phyloP scores from a whole-genome alignment of 2,329 filamentous ascomycete genomes.

The Fusarium brachygibbosum region DNA sequence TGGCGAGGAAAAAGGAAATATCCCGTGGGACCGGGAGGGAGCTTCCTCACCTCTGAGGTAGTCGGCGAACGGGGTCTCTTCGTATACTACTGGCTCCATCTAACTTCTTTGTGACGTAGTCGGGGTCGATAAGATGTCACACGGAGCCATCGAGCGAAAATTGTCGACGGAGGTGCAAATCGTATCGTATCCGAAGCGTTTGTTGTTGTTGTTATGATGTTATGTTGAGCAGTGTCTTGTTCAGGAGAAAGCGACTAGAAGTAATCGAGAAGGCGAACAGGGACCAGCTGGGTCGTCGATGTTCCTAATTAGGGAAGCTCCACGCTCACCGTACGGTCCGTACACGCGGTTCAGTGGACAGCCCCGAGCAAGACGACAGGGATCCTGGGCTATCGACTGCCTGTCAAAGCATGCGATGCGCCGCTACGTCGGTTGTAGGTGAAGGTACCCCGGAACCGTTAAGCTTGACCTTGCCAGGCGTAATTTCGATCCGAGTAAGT shows the following conservation, averaged over 20 bases:
- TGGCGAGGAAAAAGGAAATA: not conserved
- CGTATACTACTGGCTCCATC: slow-evolving; percentile 88
- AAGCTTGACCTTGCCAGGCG: slow-evolving; percentile 18
- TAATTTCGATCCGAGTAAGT: slow-evolving; percentile 37
- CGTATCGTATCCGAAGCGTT: slow-evolving; percentile 13
- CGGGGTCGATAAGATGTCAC: slow-evolving; percentile 45
- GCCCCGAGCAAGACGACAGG: slow-evolving; percentile 29
- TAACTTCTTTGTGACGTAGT: slow-evolving; percentile 50
- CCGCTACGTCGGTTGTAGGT: slow-evolving; percentile 18
- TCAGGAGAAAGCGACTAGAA: slow-evolving; percentile 45
- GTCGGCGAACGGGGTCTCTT: slow-evolving; percentile 88
- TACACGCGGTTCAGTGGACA: slow-evolving; percentile 35
- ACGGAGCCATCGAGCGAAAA: slow-evolving; percentile 51
- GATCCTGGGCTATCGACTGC: slow-evolving; percentile 19
- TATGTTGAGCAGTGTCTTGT: slow-evolving; percentile 17
- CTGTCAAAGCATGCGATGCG: slow-evolving; percentile 35
- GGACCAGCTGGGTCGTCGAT: slow-evolving; percentile 46
- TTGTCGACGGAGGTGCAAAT: slow-evolving; percentile 25
- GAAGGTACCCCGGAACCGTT: slow-evolving; percentile 19
- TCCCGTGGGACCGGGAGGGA: slow-evolving; percentile 1
- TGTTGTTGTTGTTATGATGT: slow-evolving; percentile 29
- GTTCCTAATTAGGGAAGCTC: slow-evolving; percentile 48
- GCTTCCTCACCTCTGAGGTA: slow-evolving; percentile 82
- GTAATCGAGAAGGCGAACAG: slow-evolving; percentile 36
- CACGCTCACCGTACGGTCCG: slow-evolving; percentile 44